Conservation (phyloP, 768 basidiomycete genomes). For the Holtermanniella nyarrowii region DNA sequence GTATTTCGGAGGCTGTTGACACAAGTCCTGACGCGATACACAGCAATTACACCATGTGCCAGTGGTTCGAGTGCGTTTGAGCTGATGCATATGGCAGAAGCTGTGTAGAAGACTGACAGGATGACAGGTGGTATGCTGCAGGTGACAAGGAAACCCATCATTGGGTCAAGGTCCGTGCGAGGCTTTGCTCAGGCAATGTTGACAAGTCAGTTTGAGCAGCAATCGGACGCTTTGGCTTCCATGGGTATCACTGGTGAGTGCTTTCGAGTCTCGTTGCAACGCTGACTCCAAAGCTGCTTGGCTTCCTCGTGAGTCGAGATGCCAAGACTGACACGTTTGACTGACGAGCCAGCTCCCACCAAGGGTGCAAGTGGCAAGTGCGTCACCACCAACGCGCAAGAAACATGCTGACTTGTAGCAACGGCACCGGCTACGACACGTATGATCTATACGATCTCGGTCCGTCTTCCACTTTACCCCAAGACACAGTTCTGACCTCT, state of each 20-base stretch:
- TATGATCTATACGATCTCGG: constrained; percentile 3
- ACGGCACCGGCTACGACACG: constrained; percentile 41
- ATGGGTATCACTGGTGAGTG: constrained; percentile 44
- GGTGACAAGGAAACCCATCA: not conserved
- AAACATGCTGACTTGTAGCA: no score
- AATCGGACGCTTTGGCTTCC: constrained; percentile 17
- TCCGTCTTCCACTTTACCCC: not conserved
- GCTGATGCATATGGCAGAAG: no score
- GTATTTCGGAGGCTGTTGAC: no score
- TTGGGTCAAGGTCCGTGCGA: not conserved
- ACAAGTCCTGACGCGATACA: not conserved
- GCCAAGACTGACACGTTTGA: not conserved
- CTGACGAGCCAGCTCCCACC: constrained; percentile 23
- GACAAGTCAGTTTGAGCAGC: not conserved
- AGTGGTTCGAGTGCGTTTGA: not conserved
- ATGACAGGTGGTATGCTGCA: not conserved
- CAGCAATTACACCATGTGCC: not conserved
- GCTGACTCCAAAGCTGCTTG: constrained; percentile 33
- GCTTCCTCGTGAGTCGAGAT: constrained; percentile 36
- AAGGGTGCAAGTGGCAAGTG: constrained; percentile 35
- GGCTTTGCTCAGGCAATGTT: not conserved
- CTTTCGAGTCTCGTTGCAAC: constrained; percentile 35
- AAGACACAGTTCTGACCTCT: constrained; percentile 39
- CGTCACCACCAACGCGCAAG: no score
- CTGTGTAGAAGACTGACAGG: no score